Percentiles rank a stretch among this genome's conserved stretches.
phyloP scores from a whole-genome alignment of 768 basidiomycete genomes.

The Hericium erinaceus region DNA sequence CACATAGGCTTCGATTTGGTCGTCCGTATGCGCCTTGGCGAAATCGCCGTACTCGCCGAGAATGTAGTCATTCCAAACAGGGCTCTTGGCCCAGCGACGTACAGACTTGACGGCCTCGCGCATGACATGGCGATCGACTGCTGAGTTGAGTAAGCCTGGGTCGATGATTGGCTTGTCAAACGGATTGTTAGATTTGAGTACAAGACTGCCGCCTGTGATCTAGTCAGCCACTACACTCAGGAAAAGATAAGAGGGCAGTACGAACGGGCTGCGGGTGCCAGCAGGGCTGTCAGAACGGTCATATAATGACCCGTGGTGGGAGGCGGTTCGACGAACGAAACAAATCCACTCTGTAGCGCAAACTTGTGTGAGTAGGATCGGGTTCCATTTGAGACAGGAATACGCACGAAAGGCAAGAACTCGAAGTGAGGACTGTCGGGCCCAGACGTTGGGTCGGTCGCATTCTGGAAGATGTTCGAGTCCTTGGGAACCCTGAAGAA shows the following conservation, averaged over 20 bases:
- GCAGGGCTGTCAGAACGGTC: conserved; percentile 7
- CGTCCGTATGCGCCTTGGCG: conserved; percentile 8
- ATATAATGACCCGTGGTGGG: conserved; percentile 16
- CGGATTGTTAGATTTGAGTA: conserved; percentile 15
- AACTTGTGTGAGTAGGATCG: not conserved
- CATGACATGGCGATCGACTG: conserved; percentile 1
- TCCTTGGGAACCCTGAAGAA: conserved; percentile 7
- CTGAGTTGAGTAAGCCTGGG: conserved; percentile 8
- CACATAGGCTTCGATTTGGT: conserved; percentile 12
- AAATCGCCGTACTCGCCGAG: not conserved
- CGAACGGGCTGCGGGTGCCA: conserved; percentile 17
- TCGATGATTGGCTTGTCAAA: conserved; percentile 20
- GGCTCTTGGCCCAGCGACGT: not conserved
- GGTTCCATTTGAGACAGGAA: not conserved
- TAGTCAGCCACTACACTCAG: too few relatives aligned
- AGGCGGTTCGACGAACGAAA: not conserved
- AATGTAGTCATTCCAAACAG: conserved; percentile 1
- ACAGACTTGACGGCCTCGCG: conserved; percentile 4
- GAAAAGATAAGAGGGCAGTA: not conserved
- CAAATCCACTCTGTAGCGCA: conserved; percentile 1
- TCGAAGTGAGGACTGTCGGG: conserved; percentile 11
- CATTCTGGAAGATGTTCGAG: conserved; percentile 2
- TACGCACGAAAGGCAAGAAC: conserved; percentile 7
- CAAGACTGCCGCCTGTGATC: conserved; percentile 17
- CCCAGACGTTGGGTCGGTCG: conserved; percentile 10